Evolutionary conservation across 176 grass and related monocot genomes (phyloP), one percentile per base, ranked within the genome.

Genomic region (Aegilops speltoides): DNA sequence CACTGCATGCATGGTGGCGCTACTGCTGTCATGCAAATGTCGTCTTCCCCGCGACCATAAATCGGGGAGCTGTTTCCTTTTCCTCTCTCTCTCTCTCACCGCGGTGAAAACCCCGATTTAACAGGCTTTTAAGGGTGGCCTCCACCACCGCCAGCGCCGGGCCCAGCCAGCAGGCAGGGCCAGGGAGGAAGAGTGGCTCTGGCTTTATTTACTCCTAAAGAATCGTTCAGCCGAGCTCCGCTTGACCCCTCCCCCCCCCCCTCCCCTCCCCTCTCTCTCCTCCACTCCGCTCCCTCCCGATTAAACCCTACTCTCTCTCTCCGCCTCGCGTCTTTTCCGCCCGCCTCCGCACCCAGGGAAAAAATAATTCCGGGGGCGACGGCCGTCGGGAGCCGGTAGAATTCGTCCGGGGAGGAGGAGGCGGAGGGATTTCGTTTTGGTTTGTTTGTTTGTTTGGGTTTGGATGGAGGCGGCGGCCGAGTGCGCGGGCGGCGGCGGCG

Each of bases 131-230:
- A 57, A 57, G 54, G 2, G 54, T 8, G 48, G 48, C 17, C 17
- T 19, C 50, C 17, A 89, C 50, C 17, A 91, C 72, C 86, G 77
- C 77, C 79, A 43, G 46, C 33, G 28, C 10, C 10, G 15, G 64
- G 24, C 24, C 61, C 26, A 34, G 29, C 45, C 45, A 48, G 41
- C 41, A 13, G 40, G 9, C 40, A n/a, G n/a, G 37, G 12, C 43
- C 45, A 48, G 13, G 15, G 13, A 48, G 15, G 13, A 48, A 48
- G 45, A 48, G 13, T 48, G 45, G 45, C 85, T 85, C 66, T 90
- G 78, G 91, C 87, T 93, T 93, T 96, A 96, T 91, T 93, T 91
- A 89, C 93, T 93, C 91, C 83, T 71, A 81, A 37, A 88, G 83
- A 91, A 91, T 64, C 84, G 86, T 88, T 88, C 89, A 66, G 72